Evolutionary conservation across 2,329 filamentous ascomycete genomes (phyloP), one percentile per base, ranked within the genome.

Genomic region (Fusarium sarcochroum): DNA sequence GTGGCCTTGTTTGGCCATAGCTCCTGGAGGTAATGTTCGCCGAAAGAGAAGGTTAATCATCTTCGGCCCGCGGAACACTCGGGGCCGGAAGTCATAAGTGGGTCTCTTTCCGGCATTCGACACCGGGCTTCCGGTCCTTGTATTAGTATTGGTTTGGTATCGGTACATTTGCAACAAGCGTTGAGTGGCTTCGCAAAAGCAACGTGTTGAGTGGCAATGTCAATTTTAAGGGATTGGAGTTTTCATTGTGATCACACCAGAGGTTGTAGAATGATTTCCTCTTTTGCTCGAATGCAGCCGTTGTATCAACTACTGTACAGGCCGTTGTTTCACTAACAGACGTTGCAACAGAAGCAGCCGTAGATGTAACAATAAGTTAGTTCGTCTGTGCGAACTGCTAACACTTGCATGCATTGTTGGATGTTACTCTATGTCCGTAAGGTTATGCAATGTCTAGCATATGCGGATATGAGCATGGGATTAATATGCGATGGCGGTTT

Each of bases 251-350:
- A 45, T 18, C 37, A 37, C 14, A 38, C 14, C 18, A 20, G 38
- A 20, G 20, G n/a, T 8, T 20, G 15, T 40, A 23, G 34, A 23
- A 27, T 25, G 46, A 52, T 23, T 30, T 30, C 18, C 32, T 23
- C 34, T 37, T 14, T 30, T n/a, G n/a, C 20, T 27, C 15, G 38
- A 21, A 41, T 38, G 6, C 27, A 27, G 27, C 20, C 45, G 25
- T 37, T 21, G 30, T 18, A 60, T 44, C 8, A 18, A 35, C 25
- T 35, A 64, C 32, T 21, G 18, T 45, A 34, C 25, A 58, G 20
- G 17, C 20, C 46, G 17, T 58, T 9, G 37, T 46, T 58, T 35
- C 40, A 52, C 61, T 45, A 63, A 30, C 18, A 57, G 34, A 38
- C 45, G 50, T 63, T 64, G 46, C 37, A 7, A 7, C 5, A 23